These are phyloP conservation scores for Lagenaria siceraria DNA, from an alignment of 306 rosid genomes.

Conservation along the genomic window DNA sequence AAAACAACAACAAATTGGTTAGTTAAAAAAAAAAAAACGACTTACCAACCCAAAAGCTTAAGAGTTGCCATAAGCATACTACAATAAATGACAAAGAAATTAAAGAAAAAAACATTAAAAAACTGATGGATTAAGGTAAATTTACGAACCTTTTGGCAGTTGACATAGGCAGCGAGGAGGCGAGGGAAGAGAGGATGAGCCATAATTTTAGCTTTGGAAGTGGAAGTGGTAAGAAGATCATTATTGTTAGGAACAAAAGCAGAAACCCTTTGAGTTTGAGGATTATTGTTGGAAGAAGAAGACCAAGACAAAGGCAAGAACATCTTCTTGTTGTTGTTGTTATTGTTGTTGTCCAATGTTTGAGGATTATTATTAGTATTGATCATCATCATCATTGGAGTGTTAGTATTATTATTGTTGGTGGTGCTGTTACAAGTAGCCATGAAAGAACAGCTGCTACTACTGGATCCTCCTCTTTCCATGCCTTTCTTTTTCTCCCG, in stretches of 20 bases:
- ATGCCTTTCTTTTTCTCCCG: conserved; percentile 17
- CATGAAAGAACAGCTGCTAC: conserved; percentile 9
- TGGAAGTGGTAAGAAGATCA: background rate
- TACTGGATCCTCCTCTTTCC: conserved; percentile 1
- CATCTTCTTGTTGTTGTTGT: conserved; percentile 14
- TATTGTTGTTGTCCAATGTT: background rate
- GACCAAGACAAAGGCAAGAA: conserved; percentile 25
- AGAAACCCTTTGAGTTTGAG: conserved; percentile 13
- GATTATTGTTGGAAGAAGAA: background rate
- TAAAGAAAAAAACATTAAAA: too few species aligned
- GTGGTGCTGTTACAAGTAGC: background rate
- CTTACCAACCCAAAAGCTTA: too few species aligned
- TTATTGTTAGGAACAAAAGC: conserved; percentile 2
- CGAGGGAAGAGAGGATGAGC: conserved; percentile 31
- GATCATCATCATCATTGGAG: background rate
- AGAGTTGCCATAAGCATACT: too few species aligned
- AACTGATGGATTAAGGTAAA: background rate
- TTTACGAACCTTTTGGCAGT: conserved; percentile 21
- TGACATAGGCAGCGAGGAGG: conserved; percentile 17
- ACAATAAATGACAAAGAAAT: too few species aligned
- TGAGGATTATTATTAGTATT: background rate
- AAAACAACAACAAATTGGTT: too few species aligned
- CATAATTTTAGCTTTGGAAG: conserved; percentile 23
- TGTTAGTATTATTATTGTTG: conserved; percentile 17
- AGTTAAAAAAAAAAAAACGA: too few species aligned